phyloP scores from a whole-genome alignment of 495 filamentous ascomycete species.

The Xylaria acuta region DNA sequence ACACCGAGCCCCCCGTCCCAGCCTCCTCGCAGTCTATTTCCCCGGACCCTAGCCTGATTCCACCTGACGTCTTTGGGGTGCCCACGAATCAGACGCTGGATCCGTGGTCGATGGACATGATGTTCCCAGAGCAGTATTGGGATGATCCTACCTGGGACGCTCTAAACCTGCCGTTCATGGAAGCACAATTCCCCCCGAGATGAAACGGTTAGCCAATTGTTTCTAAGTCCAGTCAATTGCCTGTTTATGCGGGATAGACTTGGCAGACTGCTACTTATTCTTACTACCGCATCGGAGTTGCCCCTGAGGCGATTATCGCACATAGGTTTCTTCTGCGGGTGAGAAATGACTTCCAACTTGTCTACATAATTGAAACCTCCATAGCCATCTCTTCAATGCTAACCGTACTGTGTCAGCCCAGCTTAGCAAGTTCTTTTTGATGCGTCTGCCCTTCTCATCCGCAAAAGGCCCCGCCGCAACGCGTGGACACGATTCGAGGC shows the following conservation, averaged over 20 bases:
- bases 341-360: background rate
- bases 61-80: background rate
- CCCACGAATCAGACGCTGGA: background rate
- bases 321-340: background rate
- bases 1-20: background rate
- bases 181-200: background rate
- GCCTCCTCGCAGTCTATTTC: background rate
- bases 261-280: background rate
- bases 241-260: background rate
- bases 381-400: background rate
- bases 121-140: conserved; percentile 17
- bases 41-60: background rate
- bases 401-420: background rate
- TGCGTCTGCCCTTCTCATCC: background rate
- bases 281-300: background rate
- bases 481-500: background rate
- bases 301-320: background rate
- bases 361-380: background rate
- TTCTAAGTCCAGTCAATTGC: background rate
- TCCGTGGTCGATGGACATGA: conserved; percentile 3
- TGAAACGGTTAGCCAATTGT: background rate
- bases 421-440: background rate
- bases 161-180: conserved; percentile 17
- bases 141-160: conserved; percentile 13
- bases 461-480: background rate